phyloP scores from a whole-genome alignment of 1,139 yeast species.

The Magnusiomyces fungicola region DNA sequence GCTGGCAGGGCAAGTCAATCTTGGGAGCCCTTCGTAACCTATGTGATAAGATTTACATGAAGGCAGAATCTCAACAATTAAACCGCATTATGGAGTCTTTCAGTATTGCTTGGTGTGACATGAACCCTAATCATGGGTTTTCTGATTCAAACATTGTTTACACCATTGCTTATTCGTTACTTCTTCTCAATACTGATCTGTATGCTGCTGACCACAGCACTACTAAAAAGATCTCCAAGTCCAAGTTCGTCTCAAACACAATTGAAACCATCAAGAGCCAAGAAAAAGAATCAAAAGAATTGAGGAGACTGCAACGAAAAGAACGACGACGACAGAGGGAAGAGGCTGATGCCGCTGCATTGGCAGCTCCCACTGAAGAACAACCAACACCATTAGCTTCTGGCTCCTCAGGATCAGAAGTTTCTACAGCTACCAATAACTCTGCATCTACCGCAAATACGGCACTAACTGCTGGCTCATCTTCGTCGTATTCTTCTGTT shows the following conservation, averaged over 20 bases:
- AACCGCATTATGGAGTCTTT: slow-evolving; percentile 67
- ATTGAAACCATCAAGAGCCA: slow-evolving; percentile 22
- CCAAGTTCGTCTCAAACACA: slow-evolving; percentile 26
- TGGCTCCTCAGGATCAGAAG: too few species aligned
- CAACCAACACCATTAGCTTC: too few species aligned
- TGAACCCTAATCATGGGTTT: slow-evolving; percentile 40
- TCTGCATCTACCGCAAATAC: background rate
- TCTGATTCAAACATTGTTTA: slow-evolving; percentile 59
- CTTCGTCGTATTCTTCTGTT: background rate
- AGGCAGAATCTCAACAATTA: slow-evolving; percentile 78
- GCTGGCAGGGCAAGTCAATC: slow-evolving; percentile 26
- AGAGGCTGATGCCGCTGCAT: too few species aligned
- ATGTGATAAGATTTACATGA: slow-evolving; percentile 59
- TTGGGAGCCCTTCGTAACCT: slow-evolving; percentile 50
- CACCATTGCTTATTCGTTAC: slow-evolving; percentile 62
- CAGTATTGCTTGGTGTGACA: slow-evolving; percentile 56
- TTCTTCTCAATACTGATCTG: slow-evolving; percentile 50
- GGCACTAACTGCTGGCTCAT: background rate
- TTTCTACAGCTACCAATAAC: background rate
- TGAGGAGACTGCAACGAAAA: too few species aligned
- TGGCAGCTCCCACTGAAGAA: too few species aligned
- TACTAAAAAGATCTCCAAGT: slow-evolving; percentile 33
- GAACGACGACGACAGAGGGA: too few species aligned
- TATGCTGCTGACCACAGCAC: slow-evolving; percentile 31
- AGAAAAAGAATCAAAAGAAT: too few species aligned